Percentiles rank a stretch among this genome's conserved stretches.
Evolutionary conservation across 2,329 filamentous ascomycete genomes (phyloP).

Genomic region (Penicillium sp.): DNA sequence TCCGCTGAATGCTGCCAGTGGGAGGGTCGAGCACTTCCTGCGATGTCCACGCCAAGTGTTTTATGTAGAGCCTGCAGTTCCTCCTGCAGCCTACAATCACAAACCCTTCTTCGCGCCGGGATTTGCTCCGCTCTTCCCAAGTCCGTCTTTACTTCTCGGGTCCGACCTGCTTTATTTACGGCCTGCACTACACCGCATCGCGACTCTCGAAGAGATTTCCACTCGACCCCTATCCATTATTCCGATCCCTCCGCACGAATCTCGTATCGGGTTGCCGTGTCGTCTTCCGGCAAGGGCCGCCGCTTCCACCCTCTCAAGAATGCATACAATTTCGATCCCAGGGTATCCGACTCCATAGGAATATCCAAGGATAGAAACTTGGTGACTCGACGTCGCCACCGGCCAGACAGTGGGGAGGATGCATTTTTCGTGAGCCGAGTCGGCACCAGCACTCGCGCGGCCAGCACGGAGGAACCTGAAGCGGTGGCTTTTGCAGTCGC

Average conservation of each 20-base stretch:
- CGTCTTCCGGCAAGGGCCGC: conserved; percentile 67
- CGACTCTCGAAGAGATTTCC: conserved; percentile 22
- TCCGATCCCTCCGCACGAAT: conserved; percentile 38
- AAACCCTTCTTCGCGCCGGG: conserved; percentile 21
- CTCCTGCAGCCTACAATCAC: conserved; percentile 31
- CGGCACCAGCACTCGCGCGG: conserved; percentile 43
- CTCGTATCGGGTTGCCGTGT: conserved; percentile 66
- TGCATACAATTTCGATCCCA: conserved; percentile 65
- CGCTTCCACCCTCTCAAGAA: conserved; percentile 63
- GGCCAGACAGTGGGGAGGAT: conserved; percentile 83
- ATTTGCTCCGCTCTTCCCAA: conserved; percentile 14
- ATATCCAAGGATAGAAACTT: conserved; percentile 32
- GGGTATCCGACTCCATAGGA: conserved; percentile 33
- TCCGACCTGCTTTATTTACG: neutral
- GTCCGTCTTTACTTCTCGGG: conserved; percentile 5
- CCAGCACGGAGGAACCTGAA: conserved; percentile 51
- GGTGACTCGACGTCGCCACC: conserved; percentile 56
- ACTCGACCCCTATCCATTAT: conserved; percentile 25
- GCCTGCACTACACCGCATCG: neutral
- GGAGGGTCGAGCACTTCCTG: conserved; percentile 20
- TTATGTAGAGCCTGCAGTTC: conserved; percentile 31
- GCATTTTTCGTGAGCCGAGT: conserved; percentile 86
- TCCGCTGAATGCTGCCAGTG: conserved; percentile 5
- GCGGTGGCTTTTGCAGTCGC: conserved; percentile 77
- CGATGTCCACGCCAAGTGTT: conserved; percentile 31